Conservation (phyloP, 495 filamentous ascomycete genomes). For the Penicillium roqueforti region DNA sequence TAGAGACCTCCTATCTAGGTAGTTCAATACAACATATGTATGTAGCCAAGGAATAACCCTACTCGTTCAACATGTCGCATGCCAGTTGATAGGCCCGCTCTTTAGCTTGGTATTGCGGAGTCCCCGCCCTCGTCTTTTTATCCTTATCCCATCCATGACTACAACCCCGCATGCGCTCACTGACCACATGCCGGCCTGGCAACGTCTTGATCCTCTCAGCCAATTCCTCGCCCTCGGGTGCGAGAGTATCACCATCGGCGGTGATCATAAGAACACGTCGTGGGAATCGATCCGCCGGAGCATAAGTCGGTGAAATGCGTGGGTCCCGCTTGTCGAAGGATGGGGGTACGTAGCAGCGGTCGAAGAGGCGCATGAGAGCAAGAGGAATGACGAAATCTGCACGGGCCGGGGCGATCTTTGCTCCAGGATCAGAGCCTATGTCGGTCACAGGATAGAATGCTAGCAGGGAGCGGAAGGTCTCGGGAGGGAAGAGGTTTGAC, state of each 20-base stretch:
- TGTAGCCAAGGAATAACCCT: neutral
- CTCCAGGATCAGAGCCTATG: slow-evolving; percentile 20
- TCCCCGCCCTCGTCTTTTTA: slow-evolving; percentile 25
- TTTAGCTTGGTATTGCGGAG: slow-evolving; percentile 28
- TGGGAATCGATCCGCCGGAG: slow-evolving; percentile 36
- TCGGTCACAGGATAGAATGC: slow-evolving; percentile 42
- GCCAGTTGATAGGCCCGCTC: slow-evolving; percentile 36
- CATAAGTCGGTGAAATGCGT: slow-evolving; percentile 43
- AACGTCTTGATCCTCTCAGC: slow-evolving; percentile 29
- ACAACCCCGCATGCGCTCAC: slow-evolving; percentile 37
- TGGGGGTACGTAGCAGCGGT: slow-evolving; percentile 29
- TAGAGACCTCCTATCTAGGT: too few species aligned
- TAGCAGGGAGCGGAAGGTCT: slow-evolving; percentile 39
- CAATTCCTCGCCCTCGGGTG: slow-evolving; percentile 39
- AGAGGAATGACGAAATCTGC: slow-evolving; percentile 23
- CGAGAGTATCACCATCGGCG: slow-evolving; percentile 38
- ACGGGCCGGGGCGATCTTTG: slow-evolving; percentile 27
- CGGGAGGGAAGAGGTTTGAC: slow-evolving; percentile 34
- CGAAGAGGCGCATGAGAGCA: slow-evolving; percentile 28
- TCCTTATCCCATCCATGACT: slow-evolving; percentile 45
- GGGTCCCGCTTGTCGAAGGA: slow-evolving; percentile 39
- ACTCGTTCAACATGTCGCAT: slow-evolving; percentile 28
- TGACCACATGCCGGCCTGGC: slow-evolving; percentile 35
- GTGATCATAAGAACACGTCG: slow-evolving; percentile 42
- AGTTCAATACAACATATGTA: too few species aligned